Evolutionary conservation across 495 filamentous ascomycete species (phyloP).

Genomic region (Xylaria castorea): DNA sequence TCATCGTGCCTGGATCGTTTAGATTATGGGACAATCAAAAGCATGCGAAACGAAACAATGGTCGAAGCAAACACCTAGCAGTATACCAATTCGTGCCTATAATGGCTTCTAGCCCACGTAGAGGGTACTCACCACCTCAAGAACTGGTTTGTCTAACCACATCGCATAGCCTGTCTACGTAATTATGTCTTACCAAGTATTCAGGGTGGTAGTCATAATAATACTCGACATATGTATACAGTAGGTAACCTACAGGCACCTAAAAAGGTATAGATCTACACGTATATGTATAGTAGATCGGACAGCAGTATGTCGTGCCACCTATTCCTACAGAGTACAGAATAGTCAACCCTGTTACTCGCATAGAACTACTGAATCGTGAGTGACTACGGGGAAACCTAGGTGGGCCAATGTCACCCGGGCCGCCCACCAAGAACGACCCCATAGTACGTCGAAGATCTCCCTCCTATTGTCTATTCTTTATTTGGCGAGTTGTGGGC

Average conservation of each 20-base stretch:
- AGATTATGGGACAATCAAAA: constrained; percentile 10
- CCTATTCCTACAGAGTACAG: neutral
- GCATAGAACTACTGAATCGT: too few relatives aligned
- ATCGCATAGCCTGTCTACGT: neutral
- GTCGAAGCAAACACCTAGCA: neutral
- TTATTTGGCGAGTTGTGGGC: neutral
- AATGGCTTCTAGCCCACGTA: neutral
- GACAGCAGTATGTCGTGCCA: constrained; percentile 5
- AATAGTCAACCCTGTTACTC: neutral
- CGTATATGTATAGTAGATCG: neutral
- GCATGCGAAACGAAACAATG: neutral
- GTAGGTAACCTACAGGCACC: neutral
- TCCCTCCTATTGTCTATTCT: neutral
- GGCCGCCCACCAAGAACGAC: neutral
- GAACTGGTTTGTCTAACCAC: neutral
- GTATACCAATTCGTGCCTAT: neutral
- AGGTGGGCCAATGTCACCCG: neutral
- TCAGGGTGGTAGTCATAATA: neutral
- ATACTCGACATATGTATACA: neutral
- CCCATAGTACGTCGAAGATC: neutral
- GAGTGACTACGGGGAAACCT: neutral
- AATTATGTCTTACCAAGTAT: neutral
- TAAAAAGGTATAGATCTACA: neutral
- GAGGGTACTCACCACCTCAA: neutral
- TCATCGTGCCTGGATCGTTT: neutral